These are phyloP conservation scores for Thelonectria olida DNA, from an alignment of 2,329 filamentous ascomycete genomes.

Conservation along the genomic window DNA sequence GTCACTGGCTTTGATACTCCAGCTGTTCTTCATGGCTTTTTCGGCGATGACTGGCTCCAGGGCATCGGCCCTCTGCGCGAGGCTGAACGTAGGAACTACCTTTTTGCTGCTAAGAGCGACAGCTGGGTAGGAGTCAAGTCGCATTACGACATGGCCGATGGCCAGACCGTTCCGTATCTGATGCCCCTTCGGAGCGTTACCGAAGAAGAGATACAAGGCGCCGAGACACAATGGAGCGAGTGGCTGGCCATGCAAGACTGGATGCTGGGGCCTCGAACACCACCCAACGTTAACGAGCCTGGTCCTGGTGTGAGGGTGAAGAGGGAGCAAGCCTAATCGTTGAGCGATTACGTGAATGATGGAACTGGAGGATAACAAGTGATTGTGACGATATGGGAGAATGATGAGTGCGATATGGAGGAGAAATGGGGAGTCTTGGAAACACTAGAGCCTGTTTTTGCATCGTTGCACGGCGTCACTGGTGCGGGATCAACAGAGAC, in stretches of 20 bases:
- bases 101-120: slow-evolving; percentile 93
- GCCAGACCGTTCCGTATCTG: slow-evolving; percentile 88
- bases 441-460: not conserved
- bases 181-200: slow-evolving; percentile 80
- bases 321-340: slow-evolving; percentile 37
- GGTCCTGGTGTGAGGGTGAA: slow-evolving; percentile 43
- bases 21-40: slow-evolving; percentile 91
- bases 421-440: not conserved
- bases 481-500: slow-evolving; percentile 6
- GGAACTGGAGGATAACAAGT: not conserved
- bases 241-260: slow-evolving; percentile 98
- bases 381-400: not conserved
- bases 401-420: not conserved
- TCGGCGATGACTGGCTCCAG: slow-evolving; percentile 88
- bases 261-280: slow-evolving; percentile 90
- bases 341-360: not conserved
- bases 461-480: slow-evolving; percentile 12
- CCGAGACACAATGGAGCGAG: slow-evolving; percentile 89
- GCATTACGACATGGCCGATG: slow-evolving; percentile 85
- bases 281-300: slow-evolving; percentile 47
- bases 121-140: slow-evolving; percentile 90
- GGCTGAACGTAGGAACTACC: slow-evolving; percentile 89
- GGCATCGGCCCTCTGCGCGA: slow-evolving; percentile 88
- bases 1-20: slow-evolving; percentile 91
- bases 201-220: slow-evolving; percentile 81